Evolutionary conservation across 2,329 filamentous ascomycete species (phyloP).

Genomic region (Fusarium equiseti): DNA sequence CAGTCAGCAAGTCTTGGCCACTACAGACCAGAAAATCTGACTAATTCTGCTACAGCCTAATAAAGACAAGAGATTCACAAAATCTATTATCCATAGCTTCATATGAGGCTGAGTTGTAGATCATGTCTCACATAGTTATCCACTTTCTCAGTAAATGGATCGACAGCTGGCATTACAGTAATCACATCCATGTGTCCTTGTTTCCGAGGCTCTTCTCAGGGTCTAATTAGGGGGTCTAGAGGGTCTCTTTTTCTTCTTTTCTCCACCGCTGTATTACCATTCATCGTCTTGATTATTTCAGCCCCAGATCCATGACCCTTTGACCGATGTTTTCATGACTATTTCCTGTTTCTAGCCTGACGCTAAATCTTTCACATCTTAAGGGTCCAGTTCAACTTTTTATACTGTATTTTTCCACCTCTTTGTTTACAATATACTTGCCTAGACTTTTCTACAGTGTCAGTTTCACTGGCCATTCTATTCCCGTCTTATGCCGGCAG

Average conservation of each 20-base stretch:
- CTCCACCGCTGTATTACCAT: constrained; percentile 22
- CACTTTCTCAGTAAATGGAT: background rate
- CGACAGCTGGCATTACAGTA: constrained; percentile 4
- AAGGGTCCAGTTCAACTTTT: background rate
- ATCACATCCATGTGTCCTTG: constrained; percentile 8
- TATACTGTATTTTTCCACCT: background rate
- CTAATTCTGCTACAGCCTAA: constrained; percentile 24
- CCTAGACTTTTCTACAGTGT: background rate
- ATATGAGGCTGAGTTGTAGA: background rate
- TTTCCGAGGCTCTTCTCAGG: constrained; percentile 11
- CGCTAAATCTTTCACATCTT: background rate
- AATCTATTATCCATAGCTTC: background rate
- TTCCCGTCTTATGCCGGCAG: constrained; percentile 9
- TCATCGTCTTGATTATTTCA: constrained; percentile 1
- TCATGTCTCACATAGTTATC: constrained; percentile 1
- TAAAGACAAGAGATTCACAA: background rate
- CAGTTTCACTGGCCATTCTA: background rate
- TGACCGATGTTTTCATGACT: constrained; percentile 10
- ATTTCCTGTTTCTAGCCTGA: background rate
- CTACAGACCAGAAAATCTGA: constrained; percentile 9
- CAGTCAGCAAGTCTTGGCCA: constrained; percentile 16
- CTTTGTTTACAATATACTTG: background rate
- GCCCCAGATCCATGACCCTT: constrained; percentile 33
- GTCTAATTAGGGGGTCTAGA: background rate
- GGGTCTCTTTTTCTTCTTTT: background rate